Evolutionary conservation across 352 stramenopile species (phyloP), one percentile per base, ranked within the genome.

Genomic region (Phytopythium sindhum): DNA sequence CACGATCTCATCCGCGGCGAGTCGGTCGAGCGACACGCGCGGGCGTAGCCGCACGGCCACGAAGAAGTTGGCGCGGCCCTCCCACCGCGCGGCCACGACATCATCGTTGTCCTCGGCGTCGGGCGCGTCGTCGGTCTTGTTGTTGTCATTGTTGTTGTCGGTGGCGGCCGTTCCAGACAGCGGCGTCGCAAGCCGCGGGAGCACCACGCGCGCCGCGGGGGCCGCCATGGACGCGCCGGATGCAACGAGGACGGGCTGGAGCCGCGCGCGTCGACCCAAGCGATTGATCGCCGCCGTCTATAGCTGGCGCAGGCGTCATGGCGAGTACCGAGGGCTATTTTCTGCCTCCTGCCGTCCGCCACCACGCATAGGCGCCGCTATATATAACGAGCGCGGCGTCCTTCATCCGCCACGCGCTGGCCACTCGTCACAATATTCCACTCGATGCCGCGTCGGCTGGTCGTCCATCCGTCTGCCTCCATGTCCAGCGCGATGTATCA

Each of bases 11-110:
- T 78, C 71, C 35, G 24, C 35, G 21, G 77, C 75, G 60, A 90
- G 74, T 28, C 78, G 73, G 33, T 96, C 89, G 50, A 97, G 84
- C 11, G 75, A 79, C 31, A 91, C 69, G 28, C 91, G 74, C 5
- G 91, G 91, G 23, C 91, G 86, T 44, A 97, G 75, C 4, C 91
- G 86, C 44, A 98, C 91, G 0, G 86, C 84, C 45, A 98, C 90
- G 7, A 97, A 71, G 54, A 97, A 93, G 60, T 96, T 97, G 41
- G 84, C 80, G 53, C 96, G 84, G 0, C 88, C 90, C 9, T 80
- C 84, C 89, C 89, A 96, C 86, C 24, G 23, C 23, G 45, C 45
- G 45, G 45, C 45, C 12, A 21, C 44, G 9, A n/a, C 45, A 0
- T 53, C 45, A 4, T 95, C 95, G 17, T 87, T 86, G 15, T 87